Evolutionary conservation across 2,329 filamentous ascomycete species (phyloP), one percentile per base, ranked within the genome.

Genomic region (Colletotrichum euphorbiae): DNA sequence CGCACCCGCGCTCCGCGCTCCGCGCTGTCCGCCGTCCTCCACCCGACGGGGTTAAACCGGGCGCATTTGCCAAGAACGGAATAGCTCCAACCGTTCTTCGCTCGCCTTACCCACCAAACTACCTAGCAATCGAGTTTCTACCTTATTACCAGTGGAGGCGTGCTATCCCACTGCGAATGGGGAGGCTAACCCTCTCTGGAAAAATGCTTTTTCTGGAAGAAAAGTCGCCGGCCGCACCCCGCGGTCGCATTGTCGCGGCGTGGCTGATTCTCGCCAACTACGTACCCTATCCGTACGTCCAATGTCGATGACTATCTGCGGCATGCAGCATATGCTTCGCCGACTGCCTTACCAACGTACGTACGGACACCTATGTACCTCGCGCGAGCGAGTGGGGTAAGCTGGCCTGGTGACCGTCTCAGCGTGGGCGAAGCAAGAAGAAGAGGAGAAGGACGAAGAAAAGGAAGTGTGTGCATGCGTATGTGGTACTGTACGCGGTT

Each of bases 1-100:
- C 60, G 60, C 61, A 63, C 51, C 52, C 43, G 61, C 48, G 65
- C 65, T 68, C 52, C 43, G 61, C 48, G 65, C 65, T 68, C 65
- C 65, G 65, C 65, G 61, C 65, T 65, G 65, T 65, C 65, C 46
- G 48, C 54, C 24, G 45, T 40, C 28, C 12, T 28, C 21, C 64
- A 46, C 59, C 54, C 19, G 38, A 17, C 52, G 6, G 46, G 61
- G 65, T 68, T 59, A 50, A 65, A 68, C 65, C 58, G 36, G 65
- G 46, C n/a, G 17, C 4, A 3, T 12, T 17, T 36, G 48, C 59
- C 28, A 51, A 55, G 31, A 45, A 8, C 13, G 48, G 59, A 36
- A n/a, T 62, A 54, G 48, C 50, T 38, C 9, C 19, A 17, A 21
- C 33, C n/a, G 38, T 19, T 40, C 24, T 48, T 21, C 15, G 40